Conservation (phyloP, 2,329 filamentous ascomycete genomes). For the Calonectria pteridis region DNA sequence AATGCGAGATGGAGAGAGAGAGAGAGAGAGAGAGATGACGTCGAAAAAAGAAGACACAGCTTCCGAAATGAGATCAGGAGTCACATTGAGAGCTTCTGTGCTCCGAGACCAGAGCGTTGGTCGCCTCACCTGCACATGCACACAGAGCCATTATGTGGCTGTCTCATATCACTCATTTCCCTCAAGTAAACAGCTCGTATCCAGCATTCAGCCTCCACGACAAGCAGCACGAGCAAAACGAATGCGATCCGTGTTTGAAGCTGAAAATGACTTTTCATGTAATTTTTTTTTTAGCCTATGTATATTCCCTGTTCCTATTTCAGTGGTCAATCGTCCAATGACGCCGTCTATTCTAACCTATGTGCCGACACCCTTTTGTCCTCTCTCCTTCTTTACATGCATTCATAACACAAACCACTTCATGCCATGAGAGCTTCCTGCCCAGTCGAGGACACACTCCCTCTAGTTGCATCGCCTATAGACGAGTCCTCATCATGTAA, state of each 20-base stretch:
- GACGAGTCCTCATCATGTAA: neutral
- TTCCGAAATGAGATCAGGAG: neutral
- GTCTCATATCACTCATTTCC: neutral
- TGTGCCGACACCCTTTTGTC: constrained; percentile 4
- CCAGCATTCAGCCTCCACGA: neutral
- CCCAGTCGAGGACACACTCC: neutral
- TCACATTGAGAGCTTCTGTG: neutral
- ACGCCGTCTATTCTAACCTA: constrained; percentile 9
- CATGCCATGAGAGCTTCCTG: neutral
- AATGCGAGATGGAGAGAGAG: neutral
- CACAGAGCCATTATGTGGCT: neutral
- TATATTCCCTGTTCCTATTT: neutral
- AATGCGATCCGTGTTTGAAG: neutral
- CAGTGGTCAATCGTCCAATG: neutral
- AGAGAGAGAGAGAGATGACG: neutral
- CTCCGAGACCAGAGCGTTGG: neutral
- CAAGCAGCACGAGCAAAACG: no score
- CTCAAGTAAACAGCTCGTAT: neutral
- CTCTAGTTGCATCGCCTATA: neutral
- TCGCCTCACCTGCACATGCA: neutral
- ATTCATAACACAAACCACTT: constrained; percentile 3
- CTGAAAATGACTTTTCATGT: neutral
- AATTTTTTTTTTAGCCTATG: neutral
- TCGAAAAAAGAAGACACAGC: neutral
- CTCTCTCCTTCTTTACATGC: constrained; percentile 1